A percentile compares a stretch with the other conserved stretches of the same genome.
Evolutionary conservation across 2,329 filamentous ascomycete genomes (phyloP).

Genomic region (Parastagonospora nodorum): DNA sequence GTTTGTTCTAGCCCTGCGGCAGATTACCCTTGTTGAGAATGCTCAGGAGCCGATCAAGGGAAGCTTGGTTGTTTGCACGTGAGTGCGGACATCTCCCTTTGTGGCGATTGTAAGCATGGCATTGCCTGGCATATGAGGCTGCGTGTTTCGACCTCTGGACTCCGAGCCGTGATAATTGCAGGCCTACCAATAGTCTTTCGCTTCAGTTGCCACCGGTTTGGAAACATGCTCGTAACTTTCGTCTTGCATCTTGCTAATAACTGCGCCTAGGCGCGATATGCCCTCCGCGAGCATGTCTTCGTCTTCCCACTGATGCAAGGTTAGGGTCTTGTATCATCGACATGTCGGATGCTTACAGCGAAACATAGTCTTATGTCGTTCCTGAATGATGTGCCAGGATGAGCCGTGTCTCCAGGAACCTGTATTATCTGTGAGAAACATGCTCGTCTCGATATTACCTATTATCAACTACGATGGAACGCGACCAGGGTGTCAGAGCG

Average conservation of each 20-base stretch:
- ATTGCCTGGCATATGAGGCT: no score
- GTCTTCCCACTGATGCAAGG: slow-evolving; percentile 59
- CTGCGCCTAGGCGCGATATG: slow-evolving; percentile 63
- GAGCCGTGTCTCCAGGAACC: slow-evolving; percentile 53
- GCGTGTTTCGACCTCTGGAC: no score
- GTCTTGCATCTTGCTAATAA: slow-evolving; percentile 50
- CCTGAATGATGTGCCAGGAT: slow-evolving; percentile 59
- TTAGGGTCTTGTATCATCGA: slow-evolving; percentile 8
- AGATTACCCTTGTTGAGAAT: background rate
- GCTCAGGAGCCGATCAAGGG: background rate
- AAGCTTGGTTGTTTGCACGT: background rate
- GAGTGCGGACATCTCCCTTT: background rate
- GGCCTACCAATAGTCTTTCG: slow-evolving; percentile 41
- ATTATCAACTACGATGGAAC: no score
- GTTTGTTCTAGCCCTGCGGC: slow-evolving; percentile 1
- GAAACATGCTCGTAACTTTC: slow-evolving; percentile 21
- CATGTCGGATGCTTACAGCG: slow-evolving; percentile 22
- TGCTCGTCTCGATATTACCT: slow-evolving; percentile 43
- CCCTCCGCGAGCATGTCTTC: slow-evolving; percentile 70
- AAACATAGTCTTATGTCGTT: slow-evolving; percentile 50
- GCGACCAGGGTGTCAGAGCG: no score
- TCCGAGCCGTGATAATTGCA: background rate
- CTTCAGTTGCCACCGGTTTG: slow-evolving; percentile 18
- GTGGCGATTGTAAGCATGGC: no score
- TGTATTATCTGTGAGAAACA: slow-evolving; percentile 19